phyloP scores from a whole-genome alignment of 2,329 filamentous ascomycete species.

The Endocalyx cinctus region DNA sequence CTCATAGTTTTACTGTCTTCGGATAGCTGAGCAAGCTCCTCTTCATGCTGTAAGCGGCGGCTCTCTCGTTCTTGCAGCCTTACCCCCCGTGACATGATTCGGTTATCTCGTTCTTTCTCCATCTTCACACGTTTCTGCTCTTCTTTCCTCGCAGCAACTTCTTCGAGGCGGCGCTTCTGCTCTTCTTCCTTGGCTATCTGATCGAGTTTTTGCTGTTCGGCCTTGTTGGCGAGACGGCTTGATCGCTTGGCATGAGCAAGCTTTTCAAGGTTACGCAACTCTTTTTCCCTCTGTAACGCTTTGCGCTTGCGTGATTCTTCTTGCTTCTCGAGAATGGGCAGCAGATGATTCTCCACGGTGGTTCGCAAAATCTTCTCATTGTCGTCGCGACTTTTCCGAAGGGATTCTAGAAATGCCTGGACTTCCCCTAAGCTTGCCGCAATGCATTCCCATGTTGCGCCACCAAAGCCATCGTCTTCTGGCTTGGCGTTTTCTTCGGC shows the following conservation, averaged over 20 bases:
- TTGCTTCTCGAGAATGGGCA: slow-evolving; percentile 80
- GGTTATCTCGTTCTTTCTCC: slow-evolving; percentile 71
- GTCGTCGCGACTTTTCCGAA: slow-evolving; percentile 72
- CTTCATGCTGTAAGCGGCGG: slow-evolving; percentile 77
- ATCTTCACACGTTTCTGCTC: slow-evolving; percentile 55
- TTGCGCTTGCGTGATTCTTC: slow-evolving; percentile 70
- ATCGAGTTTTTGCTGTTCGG: slow-evolving; percentile 72
- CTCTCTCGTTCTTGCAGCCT: slow-evolving; percentile 81
- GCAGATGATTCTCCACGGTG: slow-evolving; percentile 69
- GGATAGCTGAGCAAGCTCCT: slow-evolving; percentile 74
- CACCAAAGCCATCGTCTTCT: slow-evolving; percentile 63
- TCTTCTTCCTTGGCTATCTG: slow-evolving; percentile 68
- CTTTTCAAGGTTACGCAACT: slow-evolving; percentile 76
- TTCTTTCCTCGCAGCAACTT: slow-evolving; percentile 62
- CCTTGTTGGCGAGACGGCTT: slow-evolving; percentile 77
- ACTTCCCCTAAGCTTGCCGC: slow-evolving; percentile 80
- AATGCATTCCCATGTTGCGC: slow-evolving; percentile 85
- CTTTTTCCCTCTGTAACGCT: slow-evolving; percentile 65
- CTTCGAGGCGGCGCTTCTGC: slow-evolving; percentile 58
- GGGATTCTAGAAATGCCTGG: slow-evolving; percentile 61
- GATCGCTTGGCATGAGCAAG: slow-evolving; percentile 93
- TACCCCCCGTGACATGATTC: slow-evolving; percentile 79
- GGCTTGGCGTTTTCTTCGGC: slow-evolving; percentile 23
- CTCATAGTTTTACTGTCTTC: slow-evolving; percentile 64
- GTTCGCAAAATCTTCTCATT: slow-evolving; percentile 78